Percentiles rank a stretch among this genome's conserved stretches.
Conservation (phyloP, 345 rosid genomes). For the Abelmoschus esculentus region DNA sequence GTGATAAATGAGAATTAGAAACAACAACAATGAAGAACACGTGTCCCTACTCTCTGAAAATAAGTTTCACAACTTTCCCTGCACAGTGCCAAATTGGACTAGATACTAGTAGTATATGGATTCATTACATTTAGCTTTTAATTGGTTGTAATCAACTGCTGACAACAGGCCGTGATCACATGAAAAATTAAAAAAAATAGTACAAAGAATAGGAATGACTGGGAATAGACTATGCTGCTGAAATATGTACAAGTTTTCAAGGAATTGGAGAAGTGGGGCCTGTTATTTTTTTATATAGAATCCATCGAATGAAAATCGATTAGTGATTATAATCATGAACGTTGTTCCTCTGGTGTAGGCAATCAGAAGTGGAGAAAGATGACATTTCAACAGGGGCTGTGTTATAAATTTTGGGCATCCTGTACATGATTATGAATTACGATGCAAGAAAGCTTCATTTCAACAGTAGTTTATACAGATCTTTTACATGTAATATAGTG, state of each 20-base stretch:
- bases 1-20: too few relatives aligned
- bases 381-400: too few relatives aligned
- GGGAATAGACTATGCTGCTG: not conserved
- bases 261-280: not conserved
- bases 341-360: not conserved
- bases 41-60: too few relatives aligned
- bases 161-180: slow-evolving; percentile 6
- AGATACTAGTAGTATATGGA: too few relatives aligned
- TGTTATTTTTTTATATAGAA: not conserved
- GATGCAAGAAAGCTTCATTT: too few relatives aligned
- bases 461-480: too few relatives aligned
- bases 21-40: too few relatives aligned
- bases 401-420: too few relatives aligned
- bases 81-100: not conserved
- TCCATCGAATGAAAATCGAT: not conserved
- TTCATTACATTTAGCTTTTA: not conserved
- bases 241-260: slow-evolving; percentile 21
- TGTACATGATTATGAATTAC: too few relatives aligned
- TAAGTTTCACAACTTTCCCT: not conserved
- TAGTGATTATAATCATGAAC: not conserved
- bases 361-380: not conserved
- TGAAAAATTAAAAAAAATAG: not conserved
- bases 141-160: not conserved
- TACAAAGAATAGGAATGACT: not conserved
- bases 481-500: too few relatives aligned